These are phyloP conservation scores for Leishmania gerbilli DNA, from an alignment of 208 protist species.

Conservation along the genomic window DNA sequence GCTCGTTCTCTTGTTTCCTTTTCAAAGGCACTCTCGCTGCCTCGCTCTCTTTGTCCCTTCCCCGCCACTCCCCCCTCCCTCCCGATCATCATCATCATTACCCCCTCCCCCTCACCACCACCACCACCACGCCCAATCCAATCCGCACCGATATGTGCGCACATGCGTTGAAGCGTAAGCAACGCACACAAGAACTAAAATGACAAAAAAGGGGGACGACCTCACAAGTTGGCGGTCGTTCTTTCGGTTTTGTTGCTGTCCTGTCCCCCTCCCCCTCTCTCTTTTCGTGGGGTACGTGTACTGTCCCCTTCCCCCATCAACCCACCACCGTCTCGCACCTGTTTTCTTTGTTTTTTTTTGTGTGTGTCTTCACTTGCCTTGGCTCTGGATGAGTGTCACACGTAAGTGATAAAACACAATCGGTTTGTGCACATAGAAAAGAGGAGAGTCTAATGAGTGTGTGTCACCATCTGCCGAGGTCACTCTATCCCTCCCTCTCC, in stretches of 20 bases:
- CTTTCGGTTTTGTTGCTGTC: slow-evolving; percentile 21
- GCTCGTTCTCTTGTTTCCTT: neutral
- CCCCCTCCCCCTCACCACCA: neutral
- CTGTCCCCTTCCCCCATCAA: neutral
- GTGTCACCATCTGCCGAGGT: neutral
- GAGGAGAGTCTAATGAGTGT: neutral
- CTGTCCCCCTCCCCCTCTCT: neutral
- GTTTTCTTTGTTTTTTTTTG: too few relatives aligned
- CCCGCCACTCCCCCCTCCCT: too few relatives aligned
- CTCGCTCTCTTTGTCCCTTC: neutral
- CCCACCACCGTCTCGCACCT: neutral
- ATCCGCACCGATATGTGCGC: neutral
- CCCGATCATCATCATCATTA: neutral
- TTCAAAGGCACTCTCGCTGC: neutral
- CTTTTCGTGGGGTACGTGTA: neutral
- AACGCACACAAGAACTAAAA: neutral
- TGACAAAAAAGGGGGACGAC: neutral
- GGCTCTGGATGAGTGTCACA: neutral
- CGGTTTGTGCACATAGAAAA: neutral
- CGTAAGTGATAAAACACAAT: neutral
- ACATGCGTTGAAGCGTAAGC: neutral
- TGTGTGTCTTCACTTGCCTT: neutral
- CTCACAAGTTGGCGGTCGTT: slow-evolving; percentile 10
- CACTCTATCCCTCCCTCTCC: neutral
- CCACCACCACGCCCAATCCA: neutral